These are phyloP conservation scores for Trichoderma endophyticum DNA, from an alignment of 2,329 filamentous ascomycete species.

Conservation along the genomic window DNA sequence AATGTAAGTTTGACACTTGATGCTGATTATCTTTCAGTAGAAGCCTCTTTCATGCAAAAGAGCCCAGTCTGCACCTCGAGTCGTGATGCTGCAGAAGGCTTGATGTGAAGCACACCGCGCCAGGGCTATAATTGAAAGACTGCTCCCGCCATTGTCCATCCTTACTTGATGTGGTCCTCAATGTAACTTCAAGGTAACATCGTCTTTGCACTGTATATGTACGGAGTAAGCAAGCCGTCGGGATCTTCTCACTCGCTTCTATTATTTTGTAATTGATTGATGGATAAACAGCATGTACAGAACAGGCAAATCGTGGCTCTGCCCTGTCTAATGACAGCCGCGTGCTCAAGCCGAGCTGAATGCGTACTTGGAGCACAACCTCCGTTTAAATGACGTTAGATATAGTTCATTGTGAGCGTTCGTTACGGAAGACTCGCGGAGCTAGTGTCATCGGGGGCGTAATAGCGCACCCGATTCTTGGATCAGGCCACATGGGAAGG, in stretches of 20 bases:
- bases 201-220: background rate
- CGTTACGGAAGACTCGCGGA: background rate
- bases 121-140: background rate
- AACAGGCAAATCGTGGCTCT: background rate
- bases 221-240: background rate
- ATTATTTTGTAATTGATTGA: background rate
- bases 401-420: background rate
- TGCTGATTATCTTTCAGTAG: background rate
- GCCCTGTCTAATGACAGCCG: background rate
- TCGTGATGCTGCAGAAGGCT: background rate
- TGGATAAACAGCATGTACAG: background rate
- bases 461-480: background rate
- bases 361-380: background rate
- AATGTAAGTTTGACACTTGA: background rate
- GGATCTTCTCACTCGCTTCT: background rate
- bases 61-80: background rate
- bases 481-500: background rate
- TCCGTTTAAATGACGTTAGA: background rate
- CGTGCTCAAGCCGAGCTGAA: background rate
- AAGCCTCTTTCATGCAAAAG: background rate
- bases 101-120: background rate
- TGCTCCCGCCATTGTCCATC: background rate
- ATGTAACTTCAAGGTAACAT: background rate
- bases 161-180: background rate
- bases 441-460: background rate